Percentiles rank a stretch among this genome's conserved stretches.
Conservation (phyloP, 495 filamentous ascomycete species). For the Penicillium cataractarum region DNA sequence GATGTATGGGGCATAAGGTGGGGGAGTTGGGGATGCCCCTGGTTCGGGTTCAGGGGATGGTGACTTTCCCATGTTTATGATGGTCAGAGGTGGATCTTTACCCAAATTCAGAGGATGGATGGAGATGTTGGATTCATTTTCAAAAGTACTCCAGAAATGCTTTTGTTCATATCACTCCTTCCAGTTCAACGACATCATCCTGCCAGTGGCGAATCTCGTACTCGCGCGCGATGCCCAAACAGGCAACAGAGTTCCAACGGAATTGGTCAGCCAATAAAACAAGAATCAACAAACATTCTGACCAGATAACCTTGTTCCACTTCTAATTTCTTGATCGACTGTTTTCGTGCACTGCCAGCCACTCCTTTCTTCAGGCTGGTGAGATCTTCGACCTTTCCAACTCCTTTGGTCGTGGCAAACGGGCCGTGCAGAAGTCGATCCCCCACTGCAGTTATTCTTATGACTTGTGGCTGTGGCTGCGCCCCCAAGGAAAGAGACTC, state of each 20-base stretch:
- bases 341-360: neutral
- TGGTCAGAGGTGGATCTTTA: neutral
- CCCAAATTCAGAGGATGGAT: neutral
- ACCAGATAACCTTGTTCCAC: constrained; percentile 4
- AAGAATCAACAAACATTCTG: neutral
- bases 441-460: neutral
- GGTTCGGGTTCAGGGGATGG: constrained; percentile 3
- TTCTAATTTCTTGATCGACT: neutral
- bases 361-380: neutral
- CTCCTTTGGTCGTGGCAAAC: constrained; percentile 12
- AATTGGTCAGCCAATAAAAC: neutral
- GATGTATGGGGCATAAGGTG: constrained; percentile 19
- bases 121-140: neutral
- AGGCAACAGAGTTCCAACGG: constrained; percentile 7
- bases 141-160: neutral
- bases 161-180: neutral
- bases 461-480: constrained; percentile 15
- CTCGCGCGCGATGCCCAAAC: constrained; percentile 4
- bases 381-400: neutral
- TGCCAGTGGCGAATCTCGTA: constrained; percentile 18
- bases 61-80: constrained; percentile 11
- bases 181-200: neutral
- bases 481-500: constrained; percentile 1
- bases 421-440: constrained; percentile 21
- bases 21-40: constrained; percentile 4